Conservation (phyloP, 106 monocot species). For the Triglochin maritima region DNA sequence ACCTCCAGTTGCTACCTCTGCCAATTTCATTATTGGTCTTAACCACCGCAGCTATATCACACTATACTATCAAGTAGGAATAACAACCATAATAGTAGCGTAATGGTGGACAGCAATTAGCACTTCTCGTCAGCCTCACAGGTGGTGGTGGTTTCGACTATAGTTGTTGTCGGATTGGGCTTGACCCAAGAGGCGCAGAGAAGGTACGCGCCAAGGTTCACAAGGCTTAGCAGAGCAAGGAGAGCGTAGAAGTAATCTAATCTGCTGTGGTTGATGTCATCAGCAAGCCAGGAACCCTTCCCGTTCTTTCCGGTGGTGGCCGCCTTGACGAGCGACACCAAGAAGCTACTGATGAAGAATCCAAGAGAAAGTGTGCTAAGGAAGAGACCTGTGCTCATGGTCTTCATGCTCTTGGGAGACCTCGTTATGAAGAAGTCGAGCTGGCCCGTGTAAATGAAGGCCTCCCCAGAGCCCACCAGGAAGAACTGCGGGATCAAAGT, state of each 20-base stretch:
- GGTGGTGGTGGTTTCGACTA: too few relatives aligned
- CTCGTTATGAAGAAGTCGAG: slow-evolving; percentile 86
- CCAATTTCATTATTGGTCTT: too few relatives aligned
- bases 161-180: too few relatives aligned
- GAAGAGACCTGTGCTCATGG: slow-evolving; percentile 85
- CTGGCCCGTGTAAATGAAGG: slow-evolving; percentile 82
- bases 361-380: slow-evolving; percentile 72
- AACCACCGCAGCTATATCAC: too few relatives aligned
- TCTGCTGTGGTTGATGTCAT: slow-evolving; percentile 60
- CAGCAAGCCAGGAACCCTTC: slow-evolving; percentile 49
- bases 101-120: too few relatives aligned
- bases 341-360: slow-evolving; percentile 67
- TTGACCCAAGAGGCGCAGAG: slow-evolving; percentile 9
- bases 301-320: slow-evolving; percentile 17
- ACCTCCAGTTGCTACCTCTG: too few relatives aligned
- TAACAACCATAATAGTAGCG: too few relatives aligned
- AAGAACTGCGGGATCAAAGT: slow-evolving; percentile 69
- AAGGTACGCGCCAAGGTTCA: slow-evolving; percentile 46
- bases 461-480: slow-evolving; percentile 82
- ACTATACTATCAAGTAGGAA: too few relatives aligned
- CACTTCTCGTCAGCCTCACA: too few relatives aligned
- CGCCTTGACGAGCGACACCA: slow-evolving; percentile 49
- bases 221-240: slow-evolving; percentile 34
- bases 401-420: slow-evolving; percentile 82
- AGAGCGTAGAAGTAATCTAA: slow-evolving; percentile 74